A percentile compares a stretch with the other conserved stretches of the same genome.
phyloP scores from a whole-genome alignment of 169 alveolate genomes.

The Plasmodium gonderi region DNA sequence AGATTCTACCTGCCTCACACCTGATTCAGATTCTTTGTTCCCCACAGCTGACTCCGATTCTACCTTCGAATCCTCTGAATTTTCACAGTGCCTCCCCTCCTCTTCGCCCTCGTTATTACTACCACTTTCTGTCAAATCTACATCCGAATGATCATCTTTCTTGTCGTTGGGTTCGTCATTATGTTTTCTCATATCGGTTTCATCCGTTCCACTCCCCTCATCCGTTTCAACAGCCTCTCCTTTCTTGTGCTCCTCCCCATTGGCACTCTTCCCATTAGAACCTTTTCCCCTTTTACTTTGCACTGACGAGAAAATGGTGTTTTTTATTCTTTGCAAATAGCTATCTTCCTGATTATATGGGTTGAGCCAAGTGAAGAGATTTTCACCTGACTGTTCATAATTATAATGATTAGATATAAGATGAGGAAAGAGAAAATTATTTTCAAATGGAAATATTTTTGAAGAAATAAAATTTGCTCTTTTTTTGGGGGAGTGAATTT shows the following conservation, averaged over 20 bases:
- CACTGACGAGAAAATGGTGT: not conserved
- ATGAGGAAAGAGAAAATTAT: conserved; percentile 15
- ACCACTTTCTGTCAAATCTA: not conserved
- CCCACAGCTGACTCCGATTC: not conserved
- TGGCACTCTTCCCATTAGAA: not conserved
- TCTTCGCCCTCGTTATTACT: not conserved
- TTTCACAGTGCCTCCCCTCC: not conserved
- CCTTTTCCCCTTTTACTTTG: not conserved
- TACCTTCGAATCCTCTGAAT: not conserved
- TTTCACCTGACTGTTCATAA: conserved; percentile 16
- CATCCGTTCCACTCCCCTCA: not conserved
- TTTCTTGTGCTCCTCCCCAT: not conserved
- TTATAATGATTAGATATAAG: not conserved
- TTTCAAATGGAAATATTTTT: conserved; percentile 9
- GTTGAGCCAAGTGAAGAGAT: conserved; percentile 28
- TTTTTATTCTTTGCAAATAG: not conserved
- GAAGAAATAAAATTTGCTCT: not conserved
- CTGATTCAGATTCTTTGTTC: not conserved
- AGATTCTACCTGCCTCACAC: not conserved
- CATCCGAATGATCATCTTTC: not conserved
- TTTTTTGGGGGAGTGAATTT: not conserved
- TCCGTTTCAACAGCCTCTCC: not conserved
- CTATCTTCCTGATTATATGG: conserved; percentile 5
- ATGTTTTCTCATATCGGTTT: too few relatives aligned
- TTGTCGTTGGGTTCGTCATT: too few relatives aligned